These are phyloP conservation scores for Echinochloa phyllopogon DNA, from an alignment of 176 grass and related monocot genomes.

Conservation along the genomic window DNA sequence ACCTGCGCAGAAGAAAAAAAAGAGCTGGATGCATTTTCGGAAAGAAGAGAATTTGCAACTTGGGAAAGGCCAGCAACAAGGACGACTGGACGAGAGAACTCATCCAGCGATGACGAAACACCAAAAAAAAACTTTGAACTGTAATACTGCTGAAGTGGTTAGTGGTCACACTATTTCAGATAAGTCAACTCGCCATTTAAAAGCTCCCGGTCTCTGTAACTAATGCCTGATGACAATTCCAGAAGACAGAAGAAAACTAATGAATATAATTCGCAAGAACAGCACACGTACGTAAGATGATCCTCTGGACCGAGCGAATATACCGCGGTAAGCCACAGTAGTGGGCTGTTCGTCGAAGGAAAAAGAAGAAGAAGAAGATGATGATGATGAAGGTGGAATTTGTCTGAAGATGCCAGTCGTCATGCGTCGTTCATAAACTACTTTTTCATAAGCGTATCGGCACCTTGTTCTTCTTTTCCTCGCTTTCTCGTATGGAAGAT, in stretches of 20 bases:
- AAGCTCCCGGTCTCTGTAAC: slow-evolving; percentile 5
- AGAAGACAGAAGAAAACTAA: not conserved
- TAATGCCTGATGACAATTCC: slow-evolving; percentile 41
- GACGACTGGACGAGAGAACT: not conserved
- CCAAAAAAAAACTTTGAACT: not conserved
- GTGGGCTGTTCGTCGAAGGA: too few relatives aligned
- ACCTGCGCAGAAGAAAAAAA: not conserved
- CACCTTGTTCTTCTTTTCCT: not conserved
- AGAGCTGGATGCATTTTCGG: not conserved
- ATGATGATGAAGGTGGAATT: too few relatives aligned
- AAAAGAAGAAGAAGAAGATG: too few relatives aligned
- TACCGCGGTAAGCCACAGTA: not conserved
- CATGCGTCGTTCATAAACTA: not conserved
- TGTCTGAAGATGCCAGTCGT: not conserved
- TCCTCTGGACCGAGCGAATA: slow-evolving; percentile 35
- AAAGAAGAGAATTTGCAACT: not conserved
- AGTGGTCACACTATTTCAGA: slow-evolving; percentile 37
- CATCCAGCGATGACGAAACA: slow-evolving; percentile 17
- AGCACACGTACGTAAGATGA: not conserved
- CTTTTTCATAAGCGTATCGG: slow-evolving; percentile 15
- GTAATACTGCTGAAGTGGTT: not conserved
- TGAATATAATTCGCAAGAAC: too few relatives aligned
- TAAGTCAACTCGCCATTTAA: slow-evolving; percentile 46
- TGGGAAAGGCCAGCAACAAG: not conserved
- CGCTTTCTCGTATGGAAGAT: slow-evolving; percentile 29